Evolutionary conservation across 345 rosid species (phyloP), one percentile per base, ranked within the genome.

Genomic region (Eucalyptus polyanthemos): DNA sequence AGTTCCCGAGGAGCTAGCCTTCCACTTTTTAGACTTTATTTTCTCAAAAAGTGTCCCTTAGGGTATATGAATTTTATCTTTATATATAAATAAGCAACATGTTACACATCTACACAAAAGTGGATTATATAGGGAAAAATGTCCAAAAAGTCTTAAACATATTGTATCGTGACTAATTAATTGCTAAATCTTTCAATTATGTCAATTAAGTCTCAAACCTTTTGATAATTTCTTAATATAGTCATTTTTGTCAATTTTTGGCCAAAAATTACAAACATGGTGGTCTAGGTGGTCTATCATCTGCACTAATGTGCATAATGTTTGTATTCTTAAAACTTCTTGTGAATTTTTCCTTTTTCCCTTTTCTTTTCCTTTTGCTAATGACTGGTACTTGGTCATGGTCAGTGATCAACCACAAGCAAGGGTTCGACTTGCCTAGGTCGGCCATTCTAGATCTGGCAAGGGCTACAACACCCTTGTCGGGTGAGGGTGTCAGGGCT

Each of bases 391-490:
- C 62, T 24, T 24, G 62, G 62, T 24, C 62, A 24, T 56, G 27
- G 13, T 56, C 1, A 0, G 62, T 22, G 62, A 56, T 56, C 12
- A 22, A 9, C 27, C 62, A 56, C 29, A 24, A 19, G n/a, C 3
- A 12, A 58, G n/a, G 1, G 1, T 6, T 27, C 0, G 6, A 25
- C 65, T 58, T 58, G 65, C 65, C 0, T 58, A 0, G n/a, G 65
- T 24, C 0, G 0, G 24, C 56, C 0, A 19, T 53, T 53, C 56
- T 53, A 53, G 24, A 53, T 53, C 0, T 19, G 0, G 56, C 24
- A 53, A 53, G 56, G 10, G 56, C 1, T 19, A 19, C 10, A 53
- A 53, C 24, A 53, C 10, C 24, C 24, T 53, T 0, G 24, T 19
- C 0, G 10, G 6, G 62, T 0, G 3, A 56, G 62, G 29, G 27